Base-by-base conservation (phyloP, 495 filamentous ascomycete genomes). In the Xylaria cubensis region DNA sequence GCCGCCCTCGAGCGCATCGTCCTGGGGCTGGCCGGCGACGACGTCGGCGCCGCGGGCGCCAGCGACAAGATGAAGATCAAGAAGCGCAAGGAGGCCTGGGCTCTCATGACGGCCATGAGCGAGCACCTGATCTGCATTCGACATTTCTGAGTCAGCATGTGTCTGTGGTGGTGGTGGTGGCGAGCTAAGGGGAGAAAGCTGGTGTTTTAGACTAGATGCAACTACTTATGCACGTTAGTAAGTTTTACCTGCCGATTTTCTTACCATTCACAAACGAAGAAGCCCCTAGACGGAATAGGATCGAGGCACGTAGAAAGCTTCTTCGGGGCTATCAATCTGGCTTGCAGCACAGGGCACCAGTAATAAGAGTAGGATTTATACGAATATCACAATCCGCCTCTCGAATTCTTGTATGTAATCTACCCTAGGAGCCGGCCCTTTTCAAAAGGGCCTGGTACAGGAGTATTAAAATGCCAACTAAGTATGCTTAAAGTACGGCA, bases 1-100 rank as follows among this genome's bases (percentile, higher is more conserved):
- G 90, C 93, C 79, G 93, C 95, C 6, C 82, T 99, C 50, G 96
- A 99, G 83, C 92, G 95, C 79, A 92, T 98, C 76, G 86, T 90
- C 0, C 86, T 94, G 13, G 86, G 90, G 46, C 63, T 72, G 1
- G 53, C 2, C 21, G 51, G 10, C 8, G 69, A 59, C 34, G 69
- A 8, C 24, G 69, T 3, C 34, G 50, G 24, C 39, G 39, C 39
- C 10, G 36, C 36, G 12, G 36, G 5, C 10, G 8, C 15, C 15
- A 17, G 32, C 9, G 70, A 65, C 12, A 72, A 72, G 63, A 58
- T 72, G 48, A 94, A 98, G 83, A 90, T 90, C 12, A 85, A 97
- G 82, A 97, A 95, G 84, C 85, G 94, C 56, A 97, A 95, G 82
- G 88, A 90, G 71, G 91, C 93, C 17, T 92, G 90, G 87, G 88